These are phyloP conservation scores for Fomes fomentarius DNA, from an alignment of 1,284 basidiomycete species.

Conservation along the genomic window DNA sequence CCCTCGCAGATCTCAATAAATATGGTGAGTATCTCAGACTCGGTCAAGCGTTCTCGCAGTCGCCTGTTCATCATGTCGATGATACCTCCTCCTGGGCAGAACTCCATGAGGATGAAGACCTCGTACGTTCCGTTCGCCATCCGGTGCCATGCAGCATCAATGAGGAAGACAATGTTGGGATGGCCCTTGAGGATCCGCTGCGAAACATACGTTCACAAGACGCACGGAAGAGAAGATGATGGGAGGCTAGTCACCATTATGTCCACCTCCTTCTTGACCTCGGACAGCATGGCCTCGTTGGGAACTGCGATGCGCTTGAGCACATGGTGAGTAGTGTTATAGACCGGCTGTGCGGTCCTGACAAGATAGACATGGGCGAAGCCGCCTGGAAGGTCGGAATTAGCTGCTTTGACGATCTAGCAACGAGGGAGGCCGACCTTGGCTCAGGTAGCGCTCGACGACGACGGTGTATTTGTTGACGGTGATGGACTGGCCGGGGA, in stretches of 20 bases:
- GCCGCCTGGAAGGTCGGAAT: conserved; percentile 66
- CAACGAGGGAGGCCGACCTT: conserved; percentile 59
- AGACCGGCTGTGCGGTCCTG: conserved; percentile 82
- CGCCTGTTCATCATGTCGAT: conserved; percentile 99
- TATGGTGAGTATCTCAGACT: conserved; percentile 96
- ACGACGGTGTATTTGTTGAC: conserved; percentile 91
- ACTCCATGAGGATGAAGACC: conserved; percentile 99
- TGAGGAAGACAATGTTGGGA: conserved; percentile 91
- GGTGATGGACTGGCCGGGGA: conserved; percentile 84
- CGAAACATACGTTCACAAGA: conserved; percentile 17
- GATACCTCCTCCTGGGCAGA: conserved; percentile 92
- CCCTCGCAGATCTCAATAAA: conserved; percentile 96
- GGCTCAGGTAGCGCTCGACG: conserved; percentile 88
- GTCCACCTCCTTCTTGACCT: conserved; percentile 97
- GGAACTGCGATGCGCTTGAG: conserved; percentile 96
- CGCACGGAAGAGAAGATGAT: conserved; percentile 25
- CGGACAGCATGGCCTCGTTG: conserved; percentile 88
- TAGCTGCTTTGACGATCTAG: conserved; percentile 18
- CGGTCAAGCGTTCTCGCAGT: conserved; percentile 90
- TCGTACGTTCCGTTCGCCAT: conserved; percentile 86
- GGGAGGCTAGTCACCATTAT: conserved; percentile 79
- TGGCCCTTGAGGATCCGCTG: conserved; percentile 87
- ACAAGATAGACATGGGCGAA: conserved; percentile 99
- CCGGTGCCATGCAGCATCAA: conserved; percentile 91
- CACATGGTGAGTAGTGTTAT: conserved; percentile 92